Conservation (phyloP, 345 rosid genomes). For the Rhizophora mangle region DNA sequence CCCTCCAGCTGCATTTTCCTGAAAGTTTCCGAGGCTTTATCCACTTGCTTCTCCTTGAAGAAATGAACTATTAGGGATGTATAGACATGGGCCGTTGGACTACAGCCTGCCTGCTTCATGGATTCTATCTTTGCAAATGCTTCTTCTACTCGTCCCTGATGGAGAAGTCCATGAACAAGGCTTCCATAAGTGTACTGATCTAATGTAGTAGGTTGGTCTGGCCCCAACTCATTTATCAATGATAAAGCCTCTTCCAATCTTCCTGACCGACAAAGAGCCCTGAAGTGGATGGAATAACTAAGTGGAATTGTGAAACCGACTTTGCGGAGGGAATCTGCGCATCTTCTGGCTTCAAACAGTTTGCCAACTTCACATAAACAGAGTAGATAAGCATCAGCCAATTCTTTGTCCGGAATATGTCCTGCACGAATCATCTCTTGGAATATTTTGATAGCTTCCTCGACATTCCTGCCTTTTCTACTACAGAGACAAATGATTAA, state of each 20-base stretch:
- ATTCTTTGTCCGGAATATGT: conserved; percentile 55
- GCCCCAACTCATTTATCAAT: conserved; percentile 34
- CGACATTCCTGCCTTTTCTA: conserved; percentile 65
- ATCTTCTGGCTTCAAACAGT: conserved; percentile 50
- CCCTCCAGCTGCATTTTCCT: conserved; percentile 50
- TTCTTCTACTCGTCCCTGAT: conserved; percentile 47
- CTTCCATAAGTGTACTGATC: conserved; percentile 58
- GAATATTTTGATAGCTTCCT: conserved; percentile 55
- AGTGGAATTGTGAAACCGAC: conserved; percentile 52
- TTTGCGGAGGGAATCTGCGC: conserved; percentile 43
- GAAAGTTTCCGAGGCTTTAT: conserved; percentile 44
- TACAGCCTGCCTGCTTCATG: conserved; percentile 55
- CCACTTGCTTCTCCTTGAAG: conserved; percentile 59
- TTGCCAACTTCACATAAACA: conserved; percentile 61
- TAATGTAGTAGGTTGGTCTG: conserved; percentile 39
- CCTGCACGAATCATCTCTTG: conserved; percentile 61
- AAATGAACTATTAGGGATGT: conserved; percentile 65
- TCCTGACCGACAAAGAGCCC: conserved; percentile 75
- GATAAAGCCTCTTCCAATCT: conserved; percentile 60
- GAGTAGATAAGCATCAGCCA: conserved; percentile 52
- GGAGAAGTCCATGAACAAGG: conserved; percentile 59
- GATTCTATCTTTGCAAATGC: conserved; percentile 61
- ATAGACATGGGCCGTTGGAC: conserved; percentile 62
- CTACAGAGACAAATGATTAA: conserved; percentile 66
- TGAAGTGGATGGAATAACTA: conserved; percentile 52